These are phyloP conservation scores for Yamadazyma buinensis DNA, from an alignment of 1,139 yeast genomes.

Conservation along the genomic window DNA sequence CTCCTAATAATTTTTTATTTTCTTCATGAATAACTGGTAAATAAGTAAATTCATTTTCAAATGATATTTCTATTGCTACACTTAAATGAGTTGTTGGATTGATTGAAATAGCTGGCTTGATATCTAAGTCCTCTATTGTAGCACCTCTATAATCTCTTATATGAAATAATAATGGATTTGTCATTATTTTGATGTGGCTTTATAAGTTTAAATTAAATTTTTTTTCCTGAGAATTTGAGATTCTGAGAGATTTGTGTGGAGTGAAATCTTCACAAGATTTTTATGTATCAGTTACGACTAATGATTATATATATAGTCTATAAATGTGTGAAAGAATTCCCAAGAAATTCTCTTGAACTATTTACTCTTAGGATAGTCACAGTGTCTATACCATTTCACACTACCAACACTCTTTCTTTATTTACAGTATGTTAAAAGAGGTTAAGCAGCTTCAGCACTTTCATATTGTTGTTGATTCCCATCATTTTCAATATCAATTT, in stretches of 20 bases:
- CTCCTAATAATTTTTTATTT: conserved; percentile 51
- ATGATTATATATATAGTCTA: no score
- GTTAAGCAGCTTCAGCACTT: conserved; percentile 46
- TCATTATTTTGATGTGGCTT: no score
- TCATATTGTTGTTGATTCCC: conserved; percentile 18
- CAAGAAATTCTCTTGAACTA: no score
- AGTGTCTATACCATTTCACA: no score
- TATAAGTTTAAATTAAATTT: no score
- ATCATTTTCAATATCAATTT: conserved; percentile 19
- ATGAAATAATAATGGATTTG: conserved; percentile 22
- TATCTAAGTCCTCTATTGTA: conserved; percentile 59
- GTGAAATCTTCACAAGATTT: no score
- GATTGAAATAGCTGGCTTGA: conserved; percentile 57
- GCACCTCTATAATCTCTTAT: conserved; percentile 47
- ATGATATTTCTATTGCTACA: conserved; percentile 48
- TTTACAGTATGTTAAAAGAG: no score
- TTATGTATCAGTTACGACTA: no score
- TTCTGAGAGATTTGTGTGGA: no score
- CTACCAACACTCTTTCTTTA: no score
- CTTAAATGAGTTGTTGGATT: conserved; percentile 48
- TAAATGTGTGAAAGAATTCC: no score
- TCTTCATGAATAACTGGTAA: conserved; percentile 54
- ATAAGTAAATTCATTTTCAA: conserved; percentile 54
- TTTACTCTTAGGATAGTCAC: background rate
- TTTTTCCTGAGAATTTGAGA: no score